phyloP scores from a whole-genome alignment of 768 basidiomycete genomes.

The Scleroderma bovista region DNA sequence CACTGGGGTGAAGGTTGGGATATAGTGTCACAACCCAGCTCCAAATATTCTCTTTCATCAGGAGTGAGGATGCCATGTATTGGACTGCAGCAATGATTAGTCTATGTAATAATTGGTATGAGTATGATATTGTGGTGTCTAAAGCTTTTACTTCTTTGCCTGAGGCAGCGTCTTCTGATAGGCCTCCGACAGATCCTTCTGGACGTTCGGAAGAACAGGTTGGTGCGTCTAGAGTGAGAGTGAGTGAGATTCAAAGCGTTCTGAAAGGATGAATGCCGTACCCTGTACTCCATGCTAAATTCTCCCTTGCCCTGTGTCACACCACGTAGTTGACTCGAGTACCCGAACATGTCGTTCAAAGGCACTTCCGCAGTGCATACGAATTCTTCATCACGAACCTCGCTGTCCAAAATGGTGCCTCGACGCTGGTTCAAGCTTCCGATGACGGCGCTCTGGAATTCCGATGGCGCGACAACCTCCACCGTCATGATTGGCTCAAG shows the following conservation, averaged over 20 bases:
- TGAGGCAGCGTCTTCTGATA: constrained; percentile 73
- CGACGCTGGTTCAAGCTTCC: constrained; percentile 89
- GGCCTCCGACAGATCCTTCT: constrained; percentile 84
- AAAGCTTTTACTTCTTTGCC: constrained; percentile 55
- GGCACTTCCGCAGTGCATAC: constrained; percentile 87
- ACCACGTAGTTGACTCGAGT: constrained; percentile 88
- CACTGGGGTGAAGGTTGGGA: too few relatives aligned
- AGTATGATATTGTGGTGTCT: neutral
- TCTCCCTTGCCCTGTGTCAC: constrained; percentile 96
- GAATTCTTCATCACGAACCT: constrained; percentile 96
- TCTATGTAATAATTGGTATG: neutral
- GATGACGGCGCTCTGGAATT: constrained; percentile 95
- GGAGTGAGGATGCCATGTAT: too few relatives aligned
- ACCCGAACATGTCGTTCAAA: constrained; percentile 98
- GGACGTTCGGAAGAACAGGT: constrained; percentile 81
- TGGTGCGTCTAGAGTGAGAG: constrained; percentile 52
- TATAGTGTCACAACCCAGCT: too few relatives aligned
- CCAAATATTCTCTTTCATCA: too few relatives aligned
- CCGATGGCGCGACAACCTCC: constrained; percentile 90
- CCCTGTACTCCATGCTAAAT: constrained; percentile 79
- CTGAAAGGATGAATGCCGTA: constrained; percentile 18
- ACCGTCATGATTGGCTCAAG: constrained; percentile 99
- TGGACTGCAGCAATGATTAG: neutral
- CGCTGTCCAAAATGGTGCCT: constrained; percentile 92
- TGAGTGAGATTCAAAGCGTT: neutral